Percentiles rank a stretch among this genome's conserved stretches.
Evolutionary conservation across 495 filamentous ascomycete genomes (phyloP).

Genomic region (Aspergillus indologenus): DNA sequence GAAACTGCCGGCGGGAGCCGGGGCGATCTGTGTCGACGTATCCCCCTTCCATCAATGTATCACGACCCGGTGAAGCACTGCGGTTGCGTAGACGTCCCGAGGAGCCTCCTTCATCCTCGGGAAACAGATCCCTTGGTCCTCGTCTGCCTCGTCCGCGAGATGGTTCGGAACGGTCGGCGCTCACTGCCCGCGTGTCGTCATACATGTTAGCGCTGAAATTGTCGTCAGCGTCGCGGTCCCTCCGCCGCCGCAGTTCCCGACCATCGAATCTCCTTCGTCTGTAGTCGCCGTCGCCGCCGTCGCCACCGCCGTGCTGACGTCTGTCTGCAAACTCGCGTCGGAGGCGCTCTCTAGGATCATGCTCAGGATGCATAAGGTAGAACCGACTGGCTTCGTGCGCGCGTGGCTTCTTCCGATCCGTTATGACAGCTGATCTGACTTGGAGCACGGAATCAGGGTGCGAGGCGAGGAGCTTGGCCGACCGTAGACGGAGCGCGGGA

Average conservation of each 20-base stretch:
- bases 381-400: conserved; percentile 81
- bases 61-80: conserved; percentile 69
- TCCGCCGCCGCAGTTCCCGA: conserved; percentile 50
- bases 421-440: conserved; percentile 68
- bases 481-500: conserved; percentile 50
- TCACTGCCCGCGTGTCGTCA: conserved; percentile 51
- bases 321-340: conserved; percentile 45
- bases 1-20: conserved; percentile 38
- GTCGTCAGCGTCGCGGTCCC: conserved; percentile 49
- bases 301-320: conserved; percentile 55
- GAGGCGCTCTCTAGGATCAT: conserved; percentile 75
- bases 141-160: conserved; percentile 30
- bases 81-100: conserved; percentile 55
- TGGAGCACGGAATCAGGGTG: conserved; percentile 68
- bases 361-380: conserved; percentile 85
- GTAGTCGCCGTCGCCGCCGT: conserved; percentile 59
- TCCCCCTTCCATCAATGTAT: conserved; percentile 55
- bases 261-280: conserved; percentile 55
- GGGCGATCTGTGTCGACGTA: conserved; percentile 40
- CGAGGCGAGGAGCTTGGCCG: conserved; percentile 59
- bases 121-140: conserved; percentile 52
- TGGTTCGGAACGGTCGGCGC: conserved; percentile 31
- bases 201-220: conserved; percentile 73
- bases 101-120: conserved; percentile 27
- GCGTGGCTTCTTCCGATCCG: conserved; percentile 73